A percentile compares a stretch with the other conserved stretches of the same genome.
Evolutionary conservation across 2,329 filamentous ascomycete species (phyloP).

Genomic region (Ophiocordyceps robertsii): DNA sequence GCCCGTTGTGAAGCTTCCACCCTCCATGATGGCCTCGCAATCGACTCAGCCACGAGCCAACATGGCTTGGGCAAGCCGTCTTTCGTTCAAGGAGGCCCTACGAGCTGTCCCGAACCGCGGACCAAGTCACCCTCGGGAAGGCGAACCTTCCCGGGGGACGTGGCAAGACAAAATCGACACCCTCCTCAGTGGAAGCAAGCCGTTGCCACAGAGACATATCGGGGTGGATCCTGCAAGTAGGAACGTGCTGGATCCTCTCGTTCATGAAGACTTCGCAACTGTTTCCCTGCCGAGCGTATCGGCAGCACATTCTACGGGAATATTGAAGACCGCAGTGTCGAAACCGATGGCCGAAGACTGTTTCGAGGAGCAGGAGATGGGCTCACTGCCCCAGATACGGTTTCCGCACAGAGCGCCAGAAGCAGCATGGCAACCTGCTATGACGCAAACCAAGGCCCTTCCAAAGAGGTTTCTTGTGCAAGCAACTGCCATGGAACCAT

Average conservation of each 20-base stretch:
- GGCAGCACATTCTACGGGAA: constrained; percentile 15
- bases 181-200: constrained; percentile 57
- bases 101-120: constrained; percentile 10
- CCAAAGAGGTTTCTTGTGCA: constrained; percentile 36
- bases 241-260: constrained; percentile 45
- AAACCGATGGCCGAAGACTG: constrained; percentile 67
- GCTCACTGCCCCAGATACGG: constrained; percentile 57
- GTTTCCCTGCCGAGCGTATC: constrained; percentile 47
- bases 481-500: constrained; percentile 18
- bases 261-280: constrained; percentile 40
- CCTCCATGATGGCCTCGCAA: constrained; percentile 21
- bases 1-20: constrained; percentile 72
- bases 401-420: constrained; percentile 51
- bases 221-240: constrained; percentile 56
- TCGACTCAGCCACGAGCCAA: constrained; percentile 11
- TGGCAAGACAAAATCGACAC: constrained; percentile 83
- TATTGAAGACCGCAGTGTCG: constrained; percentile 35
- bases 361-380: constrained; percentile 71
- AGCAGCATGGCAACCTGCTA: constrained; percentile 48
- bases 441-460: constrained; percentile 39
- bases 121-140: constrained; percentile 8
- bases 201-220: constrained; percentile 41
- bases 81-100: constrained; percentile 16
- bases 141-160: constrained; percentile 27
- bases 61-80: constrained; percentile 22